Evolutionary conservation across 768 basidiomycete genomes (phyloP), one percentile per base, ranked within the genome.

Genomic region (Lyophyllum semitale): DNA sequence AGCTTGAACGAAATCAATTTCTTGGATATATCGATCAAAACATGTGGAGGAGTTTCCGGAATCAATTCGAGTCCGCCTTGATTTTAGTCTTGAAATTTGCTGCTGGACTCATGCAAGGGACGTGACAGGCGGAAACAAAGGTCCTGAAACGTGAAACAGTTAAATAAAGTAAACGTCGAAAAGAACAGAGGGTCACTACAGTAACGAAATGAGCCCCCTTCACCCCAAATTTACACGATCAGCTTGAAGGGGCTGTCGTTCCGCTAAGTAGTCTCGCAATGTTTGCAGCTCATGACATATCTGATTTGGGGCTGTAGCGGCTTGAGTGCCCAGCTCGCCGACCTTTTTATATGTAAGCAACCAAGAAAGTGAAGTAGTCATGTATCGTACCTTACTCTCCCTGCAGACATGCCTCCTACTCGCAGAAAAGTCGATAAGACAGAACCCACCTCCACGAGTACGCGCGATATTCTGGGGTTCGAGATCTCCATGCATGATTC

Each of bases 1-100:
- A 17, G 33, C 2, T 7, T 53, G 22, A 33, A 73, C 82, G 61
- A 92, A 91, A 69, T 91, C 88, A 25, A 87, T 80, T 66, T 84
- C 80, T 20, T 70, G 70, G 15, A 77, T 74, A 60, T 85, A 84
- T 25, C 73, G 70, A 25, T 84, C 79, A 53, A 84, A 82, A 53
- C 84, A 80, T 84, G 47, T 20, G 8, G n/a, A n/a, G n/a, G n/a
- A n/a, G n/a, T n/a, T n/a, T n/a, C n/a, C n/a, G n/a, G n/a, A n/a
- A n/a, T n/a, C n/a, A n/a, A n/a, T n/a, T n/a, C n/a, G n/a, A n/a
- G n/a, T n/a, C n/a, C n/a, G n/a, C n/a, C n/a, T n/a, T n/a, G n/a
- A n/a, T n/a, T n/a, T n/a, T n/a, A n/a, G n/a, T n/a, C n/a, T n/a
- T n/a, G n/a, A n/a, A n/a, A n/a, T n/a, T n/a, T n/a, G n/a, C n/a